phyloP scores from a whole-genome alignment of 352 stramenopile species.

The Pythium phragmitis region DNA sequence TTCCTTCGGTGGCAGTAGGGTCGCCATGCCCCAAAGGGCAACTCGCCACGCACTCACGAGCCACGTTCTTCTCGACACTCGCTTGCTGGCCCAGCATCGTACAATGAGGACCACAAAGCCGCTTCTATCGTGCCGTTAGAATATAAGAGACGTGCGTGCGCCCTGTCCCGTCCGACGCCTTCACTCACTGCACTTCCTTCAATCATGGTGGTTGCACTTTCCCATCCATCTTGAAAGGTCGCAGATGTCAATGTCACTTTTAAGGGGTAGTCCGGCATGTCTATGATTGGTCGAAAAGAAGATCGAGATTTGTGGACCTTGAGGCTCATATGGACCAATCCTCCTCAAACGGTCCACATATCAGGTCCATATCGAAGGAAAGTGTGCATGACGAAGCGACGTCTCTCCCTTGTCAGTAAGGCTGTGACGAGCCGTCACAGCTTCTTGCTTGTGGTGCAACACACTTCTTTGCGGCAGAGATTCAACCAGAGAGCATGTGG shows the following conservation, averaged over 20 bases:
- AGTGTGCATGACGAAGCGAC: neutral
- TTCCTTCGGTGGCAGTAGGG: neutral
- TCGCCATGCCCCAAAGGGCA: neutral
- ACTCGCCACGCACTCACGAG: neutral
- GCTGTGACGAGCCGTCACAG: neutral
- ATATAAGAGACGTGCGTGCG: neutral
- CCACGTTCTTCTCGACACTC: no score
- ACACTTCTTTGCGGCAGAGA: neutral
- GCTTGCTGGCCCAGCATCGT: neutral
- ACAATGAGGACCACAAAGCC: no score
- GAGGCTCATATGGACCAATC: neutral
- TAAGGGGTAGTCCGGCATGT: neutral
- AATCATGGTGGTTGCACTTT: conserved; percentile 1
- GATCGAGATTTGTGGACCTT: neutral
- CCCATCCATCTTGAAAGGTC: conserved; percentile 1
- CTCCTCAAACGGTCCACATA: neutral
- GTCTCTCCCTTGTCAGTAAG: neutral
- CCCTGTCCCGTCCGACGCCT: neutral
- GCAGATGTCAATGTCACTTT: neutral
- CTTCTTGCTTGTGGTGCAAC: neutral
- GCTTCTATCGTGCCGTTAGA: neutral
- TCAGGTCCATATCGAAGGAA: neutral
- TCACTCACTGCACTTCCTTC: neutral
- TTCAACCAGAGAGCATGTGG: neutral
- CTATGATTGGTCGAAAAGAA: neutral